These are phyloP conservation scores for Vaccinium vitisidaea DNA, from an alignment of 148 eudicot genomes.

Conservation along the genomic window DNA sequence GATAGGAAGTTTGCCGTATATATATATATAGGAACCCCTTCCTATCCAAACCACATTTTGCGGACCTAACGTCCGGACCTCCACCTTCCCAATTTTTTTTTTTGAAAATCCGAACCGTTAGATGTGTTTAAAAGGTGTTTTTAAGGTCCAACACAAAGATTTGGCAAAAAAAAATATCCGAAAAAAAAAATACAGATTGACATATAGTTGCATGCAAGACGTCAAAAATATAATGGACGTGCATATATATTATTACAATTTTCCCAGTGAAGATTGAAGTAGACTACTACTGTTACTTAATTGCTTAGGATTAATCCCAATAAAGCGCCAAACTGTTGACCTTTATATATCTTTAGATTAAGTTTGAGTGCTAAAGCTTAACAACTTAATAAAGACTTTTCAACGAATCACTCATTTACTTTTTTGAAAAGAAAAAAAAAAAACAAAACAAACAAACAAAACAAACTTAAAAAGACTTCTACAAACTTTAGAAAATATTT, in stretches of 20 bases:
- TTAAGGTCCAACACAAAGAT: no score
- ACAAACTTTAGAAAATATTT: not conserved
- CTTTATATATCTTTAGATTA: not conserved
- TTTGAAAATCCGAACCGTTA: no score
- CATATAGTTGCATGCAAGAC: not conserved
- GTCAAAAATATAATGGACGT: not conserved
- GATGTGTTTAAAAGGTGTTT: no score
- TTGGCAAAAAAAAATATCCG: no score
- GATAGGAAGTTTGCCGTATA: no score
- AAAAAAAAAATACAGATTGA: no score
- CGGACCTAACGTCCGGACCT: no score
- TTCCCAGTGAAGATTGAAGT: not conserved
- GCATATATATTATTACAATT: not conserved
- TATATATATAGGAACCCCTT: no score
- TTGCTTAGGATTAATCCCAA: not conserved
- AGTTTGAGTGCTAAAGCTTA: not conserved
- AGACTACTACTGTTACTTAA: not conserved
- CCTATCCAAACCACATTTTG: no score
- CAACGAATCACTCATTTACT: not conserved
- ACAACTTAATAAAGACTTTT: not conserved
- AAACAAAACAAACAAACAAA: not conserved
- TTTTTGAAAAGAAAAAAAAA: no score
- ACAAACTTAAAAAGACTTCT: not conserved
- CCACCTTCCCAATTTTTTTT: no score
- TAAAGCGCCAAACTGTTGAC: slow-evolving; percentile 10